phyloP scores from a whole-genome alignment of 176 grass and related monocot genomes.

The Phyllostachys edulis region DNA sequence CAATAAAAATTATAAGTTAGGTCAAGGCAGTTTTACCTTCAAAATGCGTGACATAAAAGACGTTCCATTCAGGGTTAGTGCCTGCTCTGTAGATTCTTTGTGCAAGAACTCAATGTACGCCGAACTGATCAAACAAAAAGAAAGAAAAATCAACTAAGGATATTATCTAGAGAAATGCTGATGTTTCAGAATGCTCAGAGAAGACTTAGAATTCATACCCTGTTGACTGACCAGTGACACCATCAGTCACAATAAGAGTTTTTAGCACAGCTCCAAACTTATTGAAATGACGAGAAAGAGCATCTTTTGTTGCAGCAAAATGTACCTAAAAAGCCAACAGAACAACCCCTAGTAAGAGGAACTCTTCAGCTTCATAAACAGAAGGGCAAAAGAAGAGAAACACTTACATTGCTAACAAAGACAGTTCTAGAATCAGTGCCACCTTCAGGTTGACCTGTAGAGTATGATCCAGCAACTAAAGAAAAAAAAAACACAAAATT shows the following conservation, averaged over 20 bases:
- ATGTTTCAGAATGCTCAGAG: slow-evolving; percentile 1
- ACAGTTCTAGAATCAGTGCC: slow-evolving; percentile 58
- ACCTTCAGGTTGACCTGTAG: slow-evolving; percentile 47
- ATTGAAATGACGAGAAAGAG: slow-evolving; percentile 91
- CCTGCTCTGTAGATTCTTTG: slow-evolving; percentile 84
- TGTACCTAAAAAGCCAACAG: slow-evolving; percentile 57
- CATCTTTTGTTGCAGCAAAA: slow-evolving; percentile 89
- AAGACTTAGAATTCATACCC: slow-evolving; percentile 55
- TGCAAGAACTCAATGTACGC: slow-evolving; percentile 86
- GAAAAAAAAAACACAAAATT: not conserved
- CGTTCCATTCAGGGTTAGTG: slow-evolving; percentile 72
- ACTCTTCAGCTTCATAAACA: not conserved
- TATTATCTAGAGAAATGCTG: not conserved
- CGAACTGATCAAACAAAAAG: slow-evolving; percentile 46
- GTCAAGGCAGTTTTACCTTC: slow-evolving; percentile 55
- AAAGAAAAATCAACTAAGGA: slow-evolving; percentile 1
- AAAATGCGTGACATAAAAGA: slow-evolving; percentile 99
- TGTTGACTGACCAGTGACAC: slow-evolving; percentile 73
- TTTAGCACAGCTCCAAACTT: slow-evolving; percentile 89
- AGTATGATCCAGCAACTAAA: slow-evolving; percentile 49
- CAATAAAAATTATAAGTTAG: not conserved
- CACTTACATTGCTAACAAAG: slow-evolving; percentile 78
- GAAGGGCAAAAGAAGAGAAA: not conserved
- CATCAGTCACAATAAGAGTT: slow-evolving; percentile 83
- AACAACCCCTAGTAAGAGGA: slow-evolving; percentile 25